Base-by-base conservation (phyloP, 805 yeast genomes). In the Candida dajiaensis region DNA sequence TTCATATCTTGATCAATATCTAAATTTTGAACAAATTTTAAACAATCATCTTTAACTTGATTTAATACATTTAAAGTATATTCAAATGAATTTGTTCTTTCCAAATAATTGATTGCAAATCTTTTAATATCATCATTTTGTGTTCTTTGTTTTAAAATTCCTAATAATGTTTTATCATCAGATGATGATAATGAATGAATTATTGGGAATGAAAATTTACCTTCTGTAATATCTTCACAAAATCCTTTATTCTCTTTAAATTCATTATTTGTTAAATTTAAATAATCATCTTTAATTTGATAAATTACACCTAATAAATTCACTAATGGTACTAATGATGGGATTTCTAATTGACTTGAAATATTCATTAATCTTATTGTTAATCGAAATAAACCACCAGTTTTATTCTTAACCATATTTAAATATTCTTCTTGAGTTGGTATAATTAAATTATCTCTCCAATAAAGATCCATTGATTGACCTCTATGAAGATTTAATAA, bases 141-240 rank as follows among this genome's bases (percentile, higher is more conserved):
- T 0, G 89, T 80, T 40, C 72, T 73, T 53, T 73, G 70, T 47
- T 69, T 70, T 46, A 84, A 62, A n/a, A 81, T 79, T 41, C 72
- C 71, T 44, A 73, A 50, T 11, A 81, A 59, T 44, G 73, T 74
- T 45, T 67, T 63, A 43, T 71, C 69, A 2, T 56, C 50, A 41
- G 69, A 69, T 31, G 59, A 55, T 18, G 68, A 57, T 2, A 84
- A 64, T 4, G 82, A 74, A 62, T 88, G 94, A 16, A 90, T 75
- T 2, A 90, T 80, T 0, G 97, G 97, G 51, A 87, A 85, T 0
- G 96, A 87, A 49, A 85, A 78, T 64, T 89, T 90, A 0, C 97
- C 97, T 62, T 90, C 97, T 0, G 89, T 79, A 26, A 90, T 74
- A 59, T 90, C 98, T 56, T 90, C 97, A 44, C 88, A 80, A 51